Evolutionary conservation across 257 asterid species (phyloP).

Genomic region (Plantago elongata): DNA sequence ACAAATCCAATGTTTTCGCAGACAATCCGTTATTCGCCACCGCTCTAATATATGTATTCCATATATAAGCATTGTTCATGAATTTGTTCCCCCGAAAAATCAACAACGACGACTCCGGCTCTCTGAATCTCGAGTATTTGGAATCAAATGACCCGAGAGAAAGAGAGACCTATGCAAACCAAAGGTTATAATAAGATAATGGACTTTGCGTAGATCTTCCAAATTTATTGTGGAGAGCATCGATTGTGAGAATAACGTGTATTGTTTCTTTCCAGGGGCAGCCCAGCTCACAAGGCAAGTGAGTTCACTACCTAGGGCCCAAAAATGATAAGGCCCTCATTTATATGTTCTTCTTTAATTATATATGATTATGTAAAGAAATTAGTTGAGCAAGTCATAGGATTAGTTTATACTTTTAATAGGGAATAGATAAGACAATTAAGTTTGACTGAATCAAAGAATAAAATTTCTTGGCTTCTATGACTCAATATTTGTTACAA

Average conservation of each 20-base stretch:
- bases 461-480: no score
- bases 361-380: no score
- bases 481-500: no score
- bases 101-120: constrained; percentile 40
- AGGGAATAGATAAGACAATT: no score
- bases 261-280: no score
- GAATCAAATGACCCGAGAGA: constrained; percentile 63
- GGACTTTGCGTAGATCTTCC: constrained; percentile 43
- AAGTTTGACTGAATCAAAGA: no score
- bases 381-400: no score
- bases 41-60: constrained; percentile 75
- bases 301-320: no score
- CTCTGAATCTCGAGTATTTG: constrained; percentile 58
- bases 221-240: constrained; percentile 35
- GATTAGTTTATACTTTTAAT: no score
- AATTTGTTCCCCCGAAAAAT: constrained; percentile 35
- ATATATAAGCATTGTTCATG: constrained; percentile 30
- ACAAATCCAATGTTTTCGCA: constrained; percentile 50
- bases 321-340: no score
- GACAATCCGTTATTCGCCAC: constrained; percentile 56
- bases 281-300: no score
- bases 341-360: no score
- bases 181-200: constrained; percentile 40
- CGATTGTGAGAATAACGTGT: constrained; percentile 44
- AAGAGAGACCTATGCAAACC: constrained; percentile 45